Evolutionary conservation across 176 grass and related monocot genomes (phyloP).

Genomic region (Hordeum marinum): DNA sequence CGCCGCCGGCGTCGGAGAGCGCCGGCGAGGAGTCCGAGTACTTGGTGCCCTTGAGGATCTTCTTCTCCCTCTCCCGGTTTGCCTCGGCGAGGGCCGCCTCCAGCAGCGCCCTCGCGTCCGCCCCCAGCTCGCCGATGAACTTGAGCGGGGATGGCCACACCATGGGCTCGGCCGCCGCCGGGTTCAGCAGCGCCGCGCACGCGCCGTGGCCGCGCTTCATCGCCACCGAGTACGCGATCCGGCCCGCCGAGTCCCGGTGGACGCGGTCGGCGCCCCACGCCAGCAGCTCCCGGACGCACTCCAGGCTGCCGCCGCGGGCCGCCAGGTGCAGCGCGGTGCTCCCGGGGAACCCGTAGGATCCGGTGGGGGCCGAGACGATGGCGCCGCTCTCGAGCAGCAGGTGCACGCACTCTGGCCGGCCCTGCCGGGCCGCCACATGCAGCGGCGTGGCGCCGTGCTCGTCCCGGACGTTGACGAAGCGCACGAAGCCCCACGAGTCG

Average conservation of each 20-base stretch:
- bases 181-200: constrained; percentile 60
- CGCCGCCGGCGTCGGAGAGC: constrained; percentile 6
- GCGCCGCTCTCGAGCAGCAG: constrained; percentile 50
- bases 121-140: constrained; percentile 75
- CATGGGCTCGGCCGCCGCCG: constrained; percentile 51
- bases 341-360: constrained; percentile 41
- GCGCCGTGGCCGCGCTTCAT: constrained; percentile 48
- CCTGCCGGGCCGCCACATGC: constrained; percentile 52
- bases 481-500: constrained; percentile 58
- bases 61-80: constrained; percentile 62
- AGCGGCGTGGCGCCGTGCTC: constrained; percentile 64
- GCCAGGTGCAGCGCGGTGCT: constrained; percentile 58
- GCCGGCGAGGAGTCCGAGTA: constrained; percentile 37
- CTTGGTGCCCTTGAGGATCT: constrained; percentile 46
- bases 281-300: constrained; percentile 51
- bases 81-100: constrained; percentile 62
- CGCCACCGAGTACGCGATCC: constrained; percentile 65
- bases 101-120: constrained; percentile 60
- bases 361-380: constrained; percentile 46
- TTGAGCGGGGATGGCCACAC: constrained; percentile 87
- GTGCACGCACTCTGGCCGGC: constrained; percentile 37
- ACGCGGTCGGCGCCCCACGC: constrained; percentile 59
- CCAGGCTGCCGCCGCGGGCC: constrained; percentile 43
- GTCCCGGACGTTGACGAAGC: constrained; percentile 64
- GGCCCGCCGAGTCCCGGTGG: constrained; percentile 42